Evolutionary conservation across 2,329 filamentous ascomycete species (phyloP).

Genomic region (Phialophora tarda): DNA sequence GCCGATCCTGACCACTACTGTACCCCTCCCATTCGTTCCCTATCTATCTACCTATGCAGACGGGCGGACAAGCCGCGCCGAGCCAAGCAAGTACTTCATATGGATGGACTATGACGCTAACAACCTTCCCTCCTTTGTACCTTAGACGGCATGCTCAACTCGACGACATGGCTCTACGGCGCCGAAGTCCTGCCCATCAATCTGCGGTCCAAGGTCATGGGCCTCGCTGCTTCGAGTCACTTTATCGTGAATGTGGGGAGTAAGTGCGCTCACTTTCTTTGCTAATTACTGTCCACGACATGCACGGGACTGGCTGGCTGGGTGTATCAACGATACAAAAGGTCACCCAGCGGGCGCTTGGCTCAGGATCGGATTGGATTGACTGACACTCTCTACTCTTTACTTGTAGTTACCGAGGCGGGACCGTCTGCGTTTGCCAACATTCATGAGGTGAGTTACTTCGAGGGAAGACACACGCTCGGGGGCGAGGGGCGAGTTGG

Average conservation of each 20-base stretch:
- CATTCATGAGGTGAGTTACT: slow-evolving; percentile 51
- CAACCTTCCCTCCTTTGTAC: not conserved
- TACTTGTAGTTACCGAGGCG: slow-evolving; percentile 51
- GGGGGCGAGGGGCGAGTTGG: not conserved
- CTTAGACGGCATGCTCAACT: slow-evolving; percentile 46
- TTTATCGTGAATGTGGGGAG: slow-evolving; percentile 64
- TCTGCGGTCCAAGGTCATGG: slow-evolving; percentile 85
- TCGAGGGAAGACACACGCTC: not conserved
- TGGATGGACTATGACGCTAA: not conserved
- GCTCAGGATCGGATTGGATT: not conserved
- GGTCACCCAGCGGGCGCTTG: not conserved
- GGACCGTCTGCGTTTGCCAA: slow-evolving; percentile 63
- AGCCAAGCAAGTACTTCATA: not conserved
- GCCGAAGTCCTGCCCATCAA: slow-evolving; percentile 85
- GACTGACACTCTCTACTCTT: not conserved
- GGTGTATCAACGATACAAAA: not conserved
- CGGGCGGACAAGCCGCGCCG: too few species aligned
- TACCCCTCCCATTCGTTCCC: not conserved
- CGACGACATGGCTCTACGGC: slow-evolving; percentile 81
- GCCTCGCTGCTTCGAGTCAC: slow-evolving; percentile 83
- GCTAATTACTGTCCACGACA: not conserved
- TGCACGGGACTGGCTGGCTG: not conserved
- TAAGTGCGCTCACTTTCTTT: slow-evolving; percentile 34
- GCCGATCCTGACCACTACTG: not conserved
- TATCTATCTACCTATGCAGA: not conserved